These are phyloP conservation scores for Conticribra weissflogii DNA, from an alignment of 108 stramenopile species.

Conservation along the genomic window DNA sequence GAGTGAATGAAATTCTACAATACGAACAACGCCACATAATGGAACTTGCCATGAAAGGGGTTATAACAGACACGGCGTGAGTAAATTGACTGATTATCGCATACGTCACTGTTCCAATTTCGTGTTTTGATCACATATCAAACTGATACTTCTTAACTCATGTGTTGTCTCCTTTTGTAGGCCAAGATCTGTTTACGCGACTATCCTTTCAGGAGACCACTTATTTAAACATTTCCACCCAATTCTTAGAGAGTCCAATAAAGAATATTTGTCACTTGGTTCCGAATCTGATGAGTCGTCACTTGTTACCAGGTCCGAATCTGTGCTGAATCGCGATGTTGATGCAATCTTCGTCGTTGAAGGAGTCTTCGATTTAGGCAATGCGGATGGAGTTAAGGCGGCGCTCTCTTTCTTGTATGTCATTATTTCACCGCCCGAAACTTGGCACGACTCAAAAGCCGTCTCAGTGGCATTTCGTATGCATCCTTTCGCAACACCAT, in stretches of 20 bases:
- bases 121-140: not conserved
- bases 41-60: conserved; percentile 51
- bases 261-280: conserved; percentile 40
- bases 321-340: conserved; percentile 9
- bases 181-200: conserved; percentile 72
- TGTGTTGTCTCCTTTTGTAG: not conserved
- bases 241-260: conserved; percentile 45
- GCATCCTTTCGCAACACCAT: conserved; percentile 39
- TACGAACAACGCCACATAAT: conserved; percentile 71
- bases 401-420: conserved; percentile 51
- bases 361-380: conserved; percentile 61
- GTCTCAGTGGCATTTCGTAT: conserved; percentile 66
- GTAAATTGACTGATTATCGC: not conserved
- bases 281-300: conserved; percentile 49
- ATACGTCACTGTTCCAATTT: not conserved
- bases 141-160: not conserved
- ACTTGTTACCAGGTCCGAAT: conserved; percentile 34
- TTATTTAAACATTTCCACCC: conserved; percentile 67
- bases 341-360: conserved; percentile 69
- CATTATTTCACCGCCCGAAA: conserved; percentile 37
- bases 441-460: conserved; percentile 33
- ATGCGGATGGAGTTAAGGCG: conserved; percentile 36
- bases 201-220: conserved; percentile 61
- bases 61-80: conserved; percentile 65
- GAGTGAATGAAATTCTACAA: conserved; percentile 51